phyloP scores from a whole-genome alignment of 805 yeast genomes.

The Debaryomyces castellii region DNA sequence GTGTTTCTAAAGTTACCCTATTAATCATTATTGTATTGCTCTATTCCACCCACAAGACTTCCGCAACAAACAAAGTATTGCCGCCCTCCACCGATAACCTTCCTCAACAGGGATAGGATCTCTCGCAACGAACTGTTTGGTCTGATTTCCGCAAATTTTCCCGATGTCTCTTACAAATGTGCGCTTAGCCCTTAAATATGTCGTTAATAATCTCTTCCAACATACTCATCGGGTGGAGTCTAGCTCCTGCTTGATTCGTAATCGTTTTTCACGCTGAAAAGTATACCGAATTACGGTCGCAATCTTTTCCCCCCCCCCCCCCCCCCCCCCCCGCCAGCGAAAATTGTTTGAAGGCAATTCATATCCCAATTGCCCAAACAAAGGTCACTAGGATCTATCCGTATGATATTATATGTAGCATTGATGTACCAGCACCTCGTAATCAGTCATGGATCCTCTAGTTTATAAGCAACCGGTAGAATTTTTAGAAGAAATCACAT shows the following conservation, averaged over 20 bases:
- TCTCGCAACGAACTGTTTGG: not conserved
- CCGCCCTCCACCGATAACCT: not conserved
- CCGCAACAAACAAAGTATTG: no score
- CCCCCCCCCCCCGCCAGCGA: no score
- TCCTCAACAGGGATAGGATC: not conserved
- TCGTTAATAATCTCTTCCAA: not conserved
- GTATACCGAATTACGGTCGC: not conserved
- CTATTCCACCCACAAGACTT: no score
- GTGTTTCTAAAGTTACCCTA: no score
- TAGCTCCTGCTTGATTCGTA: not conserved
- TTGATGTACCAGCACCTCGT: not conserved
- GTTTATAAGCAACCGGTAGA: not conserved
- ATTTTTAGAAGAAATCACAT: not conserved
- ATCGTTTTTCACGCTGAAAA: not conserved
- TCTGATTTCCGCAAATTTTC: not conserved
- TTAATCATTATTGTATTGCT: no score
- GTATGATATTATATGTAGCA: not conserved
- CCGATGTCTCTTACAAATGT: not conserved
- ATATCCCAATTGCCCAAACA: no score
- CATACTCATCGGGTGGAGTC: not conserved
- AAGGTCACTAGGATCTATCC: no score
- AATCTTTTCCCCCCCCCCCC: no score
- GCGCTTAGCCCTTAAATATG: not conserved
- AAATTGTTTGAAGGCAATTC: no score
- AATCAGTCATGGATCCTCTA: not conserved